Percentiles rank a stretch among this genome's conserved stretches.
Conservation (phyloP, 331 rosid genomes). For the Pyracantha coccinea region DNA sequence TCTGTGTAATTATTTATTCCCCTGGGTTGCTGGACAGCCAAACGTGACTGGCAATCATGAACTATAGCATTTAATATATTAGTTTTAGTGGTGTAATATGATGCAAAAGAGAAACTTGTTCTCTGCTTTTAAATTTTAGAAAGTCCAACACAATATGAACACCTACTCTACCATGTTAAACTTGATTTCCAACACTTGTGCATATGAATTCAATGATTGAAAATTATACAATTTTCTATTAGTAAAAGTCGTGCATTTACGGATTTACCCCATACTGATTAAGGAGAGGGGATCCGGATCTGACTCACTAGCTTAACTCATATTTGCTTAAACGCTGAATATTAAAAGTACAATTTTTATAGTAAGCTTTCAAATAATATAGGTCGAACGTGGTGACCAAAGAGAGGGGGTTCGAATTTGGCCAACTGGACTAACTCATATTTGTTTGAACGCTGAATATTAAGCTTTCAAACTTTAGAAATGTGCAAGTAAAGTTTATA, state of each 20-base stretch:
- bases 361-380: neutral
- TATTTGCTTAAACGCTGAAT: too few relatives aligned
- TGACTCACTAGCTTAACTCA: neutral
- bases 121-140: neutral
- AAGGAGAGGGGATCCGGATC: neutral
- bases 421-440: neutral
- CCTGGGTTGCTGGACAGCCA: neutral
- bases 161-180: neutral
- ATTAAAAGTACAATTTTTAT: too few relatives aligned
- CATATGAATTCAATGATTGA: neutral
- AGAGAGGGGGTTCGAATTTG: too few relatives aligned
- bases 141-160: neutral
- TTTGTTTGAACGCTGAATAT: neutral
- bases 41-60: too few relatives aligned
- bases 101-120: neutral
- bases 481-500: neutral
- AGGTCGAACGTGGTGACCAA: neutral
- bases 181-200: neutral
- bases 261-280: neutral
- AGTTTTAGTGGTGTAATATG: too few relatives aligned
- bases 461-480: neutral
- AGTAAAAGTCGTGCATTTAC: neutral
- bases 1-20: neutral
- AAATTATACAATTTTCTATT: neutral
- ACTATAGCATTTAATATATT: too few relatives aligned